A percentile compares a stretch with the other conserved stretches of the same genome.
Evolutionary conservation across 208 protist genomes (phyloP).

Genomic region (Trypanosoma scelopori): DNA sequence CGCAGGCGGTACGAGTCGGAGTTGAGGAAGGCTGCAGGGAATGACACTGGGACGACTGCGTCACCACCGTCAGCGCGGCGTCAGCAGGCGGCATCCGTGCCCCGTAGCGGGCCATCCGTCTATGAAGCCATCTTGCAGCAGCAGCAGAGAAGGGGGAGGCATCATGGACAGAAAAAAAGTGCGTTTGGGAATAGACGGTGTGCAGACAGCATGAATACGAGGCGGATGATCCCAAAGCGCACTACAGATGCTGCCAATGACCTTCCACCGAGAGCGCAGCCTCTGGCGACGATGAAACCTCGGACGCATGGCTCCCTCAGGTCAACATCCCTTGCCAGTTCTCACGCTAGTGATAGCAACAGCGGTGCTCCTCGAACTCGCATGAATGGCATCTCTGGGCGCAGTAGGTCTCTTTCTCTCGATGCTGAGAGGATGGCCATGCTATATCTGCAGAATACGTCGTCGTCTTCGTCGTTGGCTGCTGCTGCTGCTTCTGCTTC

Average conservation of each 20-base stretch:
- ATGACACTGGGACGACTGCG: neutral
- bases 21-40: slow-evolving; percentile 2
- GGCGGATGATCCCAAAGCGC: neutral
- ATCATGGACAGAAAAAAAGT: neutral
- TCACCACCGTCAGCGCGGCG: neutral
- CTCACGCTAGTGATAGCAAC: neutral
- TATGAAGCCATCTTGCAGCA: slow-evolving; percentile 19
- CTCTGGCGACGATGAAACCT: neutral
- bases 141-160: neutral
- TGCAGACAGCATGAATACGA: neutral
- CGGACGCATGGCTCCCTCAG: neutral
- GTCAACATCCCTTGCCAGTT: neutral
- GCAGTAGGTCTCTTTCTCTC: slow-evolving; percentile 15
- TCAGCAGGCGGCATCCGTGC: neutral
- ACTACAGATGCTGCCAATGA: neutral
- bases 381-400: neutral
- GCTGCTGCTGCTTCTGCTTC: no score
- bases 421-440: slow-evolving; percentile 21
- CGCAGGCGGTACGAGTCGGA: slow-evolving; percentile 21
- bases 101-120: slow-evolving; percentile 17
- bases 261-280: slow-evolving; percentile 3
- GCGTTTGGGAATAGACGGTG: neutral
- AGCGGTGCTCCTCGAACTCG: neutral
- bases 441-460: slow-evolving; percentile 15
- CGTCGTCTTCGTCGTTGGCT: slow-evolving; percentile 6